A percentile compares a stretch with the other conserved stretches of the same genome.
Evolutionary conservation across 2,329 filamentous ascomycete genomes (phyloP).

Genomic region (Fusarium temperatum): DNA sequence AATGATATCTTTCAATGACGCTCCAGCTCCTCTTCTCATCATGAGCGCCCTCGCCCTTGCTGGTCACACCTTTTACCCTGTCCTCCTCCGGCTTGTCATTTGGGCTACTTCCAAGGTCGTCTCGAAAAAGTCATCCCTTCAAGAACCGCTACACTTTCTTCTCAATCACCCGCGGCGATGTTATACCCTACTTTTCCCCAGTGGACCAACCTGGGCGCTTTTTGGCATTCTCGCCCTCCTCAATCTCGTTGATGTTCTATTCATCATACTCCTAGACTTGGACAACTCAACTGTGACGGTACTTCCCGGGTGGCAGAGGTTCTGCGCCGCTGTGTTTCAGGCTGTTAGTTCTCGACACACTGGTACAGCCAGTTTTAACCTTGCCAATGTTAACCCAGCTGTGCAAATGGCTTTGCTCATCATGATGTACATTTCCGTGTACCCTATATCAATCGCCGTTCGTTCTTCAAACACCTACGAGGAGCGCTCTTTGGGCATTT

Average conservation of each 20-base stretch:
- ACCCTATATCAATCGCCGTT: conserved; percentile 69
- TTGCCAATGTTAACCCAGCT: conserved; percentile 60
- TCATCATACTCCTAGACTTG: conserved; percentile 63
- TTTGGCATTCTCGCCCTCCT: conserved; percentile 59
- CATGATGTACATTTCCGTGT: conserved; percentile 74
- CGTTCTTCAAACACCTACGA: conserved; percentile 70
- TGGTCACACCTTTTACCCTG: conserved; percentile 66
- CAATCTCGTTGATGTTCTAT: conserved; percentile 63
- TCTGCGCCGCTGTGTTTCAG: conserved; percentile 68
- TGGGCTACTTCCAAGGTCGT: conserved; percentile 62
- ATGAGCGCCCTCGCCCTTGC: conserved; percentile 60
- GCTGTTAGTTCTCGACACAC: conserved; percentile 58
- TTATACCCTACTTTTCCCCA: conserved; percentile 70
- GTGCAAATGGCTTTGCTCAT: conserved; percentile 67
- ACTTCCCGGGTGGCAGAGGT: conserved; percentile 55
- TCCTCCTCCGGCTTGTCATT: conserved; percentile 65
- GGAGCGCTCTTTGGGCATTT: conserved; percentile 68
- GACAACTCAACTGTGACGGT: conserved; percentile 59
- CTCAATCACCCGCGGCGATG: conserved; percentile 70
- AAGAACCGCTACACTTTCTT: conserved; percentile 62
- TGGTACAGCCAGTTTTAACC: conserved; percentile 60
- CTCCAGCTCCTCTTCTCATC: conserved; percentile 54
- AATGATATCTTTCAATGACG: conserved; percentile 59
- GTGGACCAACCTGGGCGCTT: conserved; percentile 67
- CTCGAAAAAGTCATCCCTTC: conserved; percentile 50